Percentiles rank a stretch among this genome's conserved stretches.
These are phyloP conservation scores for Podosphaera fusca DNA, from an alignment of 2,329 filamentous ascomycete genomes.

Conservation along the genomic window DNA sequence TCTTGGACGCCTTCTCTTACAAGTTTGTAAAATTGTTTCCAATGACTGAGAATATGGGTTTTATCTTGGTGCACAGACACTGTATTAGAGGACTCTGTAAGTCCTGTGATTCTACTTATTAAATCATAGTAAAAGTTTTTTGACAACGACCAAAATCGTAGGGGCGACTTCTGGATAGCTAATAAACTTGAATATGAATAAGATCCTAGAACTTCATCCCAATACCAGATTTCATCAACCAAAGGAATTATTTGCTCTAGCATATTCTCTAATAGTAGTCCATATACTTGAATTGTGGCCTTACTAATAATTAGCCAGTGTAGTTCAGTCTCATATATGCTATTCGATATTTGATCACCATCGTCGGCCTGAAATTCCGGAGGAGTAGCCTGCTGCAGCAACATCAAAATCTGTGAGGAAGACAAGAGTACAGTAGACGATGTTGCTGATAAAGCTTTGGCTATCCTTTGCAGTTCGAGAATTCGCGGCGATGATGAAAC, in stretches of 20 bases:
- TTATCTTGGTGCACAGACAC: slow-evolving; percentile 10
- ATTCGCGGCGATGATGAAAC: slow-evolving; percentile 26
- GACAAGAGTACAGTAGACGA: slow-evolving; percentile 41
- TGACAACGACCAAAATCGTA: slow-evolving; percentile 48
- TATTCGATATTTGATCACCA: slow-evolving; percentile 17
- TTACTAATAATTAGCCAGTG: slow-evolving; percentile 85
- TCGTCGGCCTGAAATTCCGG: slow-evolving; percentile 17
- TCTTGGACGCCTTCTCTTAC: slow-evolving; percentile 55
- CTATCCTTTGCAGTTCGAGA: slow-evolving; percentile 40
- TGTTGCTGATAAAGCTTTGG: slow-evolving; percentile 47
- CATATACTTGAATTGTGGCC: slow-evolving; percentile 76
- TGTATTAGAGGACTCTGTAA: slow-evolving; percentile 12
- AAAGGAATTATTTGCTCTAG: slow-evolving; percentile 66
- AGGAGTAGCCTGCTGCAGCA: slow-evolving; percentile 41
- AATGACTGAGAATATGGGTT: slow-evolving; percentile 25
- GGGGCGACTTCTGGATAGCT: slow-evolving; percentile 63
- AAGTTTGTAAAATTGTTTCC: slow-evolving; percentile 56
- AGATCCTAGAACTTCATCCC: slow-evolving; percentile 70
- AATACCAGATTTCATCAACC: slow-evolving; percentile 80
- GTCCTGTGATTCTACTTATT: slow-evolving; percentile 11
- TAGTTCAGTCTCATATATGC: slow-evolving; percentile 48
- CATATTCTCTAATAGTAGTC: slow-evolving; percentile 51
- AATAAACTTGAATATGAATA: slow-evolving; percentile 62
- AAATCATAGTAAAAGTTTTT: slow-evolving; percentile 43
- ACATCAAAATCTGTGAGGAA: slow-evolving; percentile 30